A percentile compares a stretch with the other conserved stretches of the same genome.
phyloP scores from a whole-genome alignment of 768 basidiomycete species.

The Boletus sp. region DNA sequence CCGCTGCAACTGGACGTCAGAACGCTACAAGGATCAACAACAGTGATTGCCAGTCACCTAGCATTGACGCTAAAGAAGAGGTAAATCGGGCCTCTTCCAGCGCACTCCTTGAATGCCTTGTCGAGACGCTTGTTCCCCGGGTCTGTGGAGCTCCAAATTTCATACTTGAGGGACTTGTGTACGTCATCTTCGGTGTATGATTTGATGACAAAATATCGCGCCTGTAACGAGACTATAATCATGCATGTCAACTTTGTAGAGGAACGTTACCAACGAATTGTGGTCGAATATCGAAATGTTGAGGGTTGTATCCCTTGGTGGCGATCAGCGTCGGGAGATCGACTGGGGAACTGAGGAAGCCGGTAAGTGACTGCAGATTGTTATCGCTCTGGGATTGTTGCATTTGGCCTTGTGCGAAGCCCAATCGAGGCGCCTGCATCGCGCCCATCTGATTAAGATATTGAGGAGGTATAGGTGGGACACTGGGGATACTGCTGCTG shows the following conservation, averaged over 20 bases:
- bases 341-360: conserved; percentile 63
- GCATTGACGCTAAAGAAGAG: conserved; percentile 98
- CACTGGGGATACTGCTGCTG: conserved; percentile 50
- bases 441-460: conserved; percentile 58
- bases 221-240: conserved; percentile 42
- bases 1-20: conserved; percentile 50
- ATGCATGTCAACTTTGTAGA: not conserved
- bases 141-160: conserved; percentile 97
- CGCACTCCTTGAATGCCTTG: conserved; percentile 95
- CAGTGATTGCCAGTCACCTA: conserved; percentile 44
- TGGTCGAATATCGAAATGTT: conserved; percentile 79
- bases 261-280: conserved; percentile 54
- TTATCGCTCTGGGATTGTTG: conserved; percentile 29
- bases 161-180: conserved; percentile 96
- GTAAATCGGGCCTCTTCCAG: conserved; percentile 90
- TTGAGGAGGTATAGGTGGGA: conserved; percentile 72
- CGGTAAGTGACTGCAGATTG: conserved; percentile 40
- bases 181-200: conserved; percentile 99
- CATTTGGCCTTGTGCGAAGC: conserved; percentile 31
- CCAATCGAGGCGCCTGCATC: conserved; percentile 39
- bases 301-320: conserved; percentile 88
- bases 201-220: conserved; percentile 97
- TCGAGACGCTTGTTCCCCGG: conserved; percentile 97
- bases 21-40: not conserved
- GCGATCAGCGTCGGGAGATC: conserved; percentile 86